Percentiles rank a stretch among this genome's conserved stretches.
Conservation (phyloP, 345 rosid species). For the Hibiscus tridactylites region DNA sequence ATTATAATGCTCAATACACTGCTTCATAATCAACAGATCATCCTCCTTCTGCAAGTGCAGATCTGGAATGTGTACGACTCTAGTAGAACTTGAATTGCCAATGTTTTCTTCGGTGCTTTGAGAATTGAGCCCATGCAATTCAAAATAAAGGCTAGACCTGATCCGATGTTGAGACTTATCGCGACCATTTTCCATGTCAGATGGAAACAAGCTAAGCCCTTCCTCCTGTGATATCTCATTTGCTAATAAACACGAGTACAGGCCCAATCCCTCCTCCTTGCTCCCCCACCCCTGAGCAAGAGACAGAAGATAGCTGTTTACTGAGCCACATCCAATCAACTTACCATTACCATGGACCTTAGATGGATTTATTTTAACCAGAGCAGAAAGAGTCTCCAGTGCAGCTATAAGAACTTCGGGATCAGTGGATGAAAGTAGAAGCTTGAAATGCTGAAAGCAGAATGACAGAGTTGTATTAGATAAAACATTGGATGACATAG, state of each 20-base stretch:
- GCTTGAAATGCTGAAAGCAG: conserved; percentile 76
- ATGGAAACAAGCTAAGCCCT: conserved; percentile 79
- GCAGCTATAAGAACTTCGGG: conserved; percentile 87
- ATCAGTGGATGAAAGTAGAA: conserved; percentile 84
- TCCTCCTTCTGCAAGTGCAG: conserved; percentile 80
- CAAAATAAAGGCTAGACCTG: conserved; percentile 86
- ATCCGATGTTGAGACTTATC: conserved; percentile 60
- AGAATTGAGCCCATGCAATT: conserved; percentile 57
- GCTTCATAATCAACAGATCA: conserved; percentile 70
- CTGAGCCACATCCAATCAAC: conserved; percentile 77
- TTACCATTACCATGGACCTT: conserved; percentile 86
- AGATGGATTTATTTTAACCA: conserved; percentile 81
- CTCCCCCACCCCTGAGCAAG: conserved; percentile 99
- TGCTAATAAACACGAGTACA: conserved; percentile 81
- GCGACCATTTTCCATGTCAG: conserved; percentile 46
- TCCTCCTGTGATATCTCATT: conserved; percentile 80
- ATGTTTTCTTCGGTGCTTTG: conserved; percentile 32
- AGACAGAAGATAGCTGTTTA: conserved; percentile 74
- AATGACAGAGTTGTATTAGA: conserved; percentile 13
- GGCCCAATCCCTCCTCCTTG: conserved; percentile 94
- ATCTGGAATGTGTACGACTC: conserved; percentile 67
- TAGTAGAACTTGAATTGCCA: not conserved
- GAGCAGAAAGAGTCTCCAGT: conserved; percentile 76
- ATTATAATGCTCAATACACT: conserved; percentile 67
- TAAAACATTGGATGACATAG: not conserved